Evolutionary conservation across 2,329 filamentous ascomycete genomes (phyloP), one percentile per base, ranked within the genome.

Genomic region (Aspergillus latus): DNA sequence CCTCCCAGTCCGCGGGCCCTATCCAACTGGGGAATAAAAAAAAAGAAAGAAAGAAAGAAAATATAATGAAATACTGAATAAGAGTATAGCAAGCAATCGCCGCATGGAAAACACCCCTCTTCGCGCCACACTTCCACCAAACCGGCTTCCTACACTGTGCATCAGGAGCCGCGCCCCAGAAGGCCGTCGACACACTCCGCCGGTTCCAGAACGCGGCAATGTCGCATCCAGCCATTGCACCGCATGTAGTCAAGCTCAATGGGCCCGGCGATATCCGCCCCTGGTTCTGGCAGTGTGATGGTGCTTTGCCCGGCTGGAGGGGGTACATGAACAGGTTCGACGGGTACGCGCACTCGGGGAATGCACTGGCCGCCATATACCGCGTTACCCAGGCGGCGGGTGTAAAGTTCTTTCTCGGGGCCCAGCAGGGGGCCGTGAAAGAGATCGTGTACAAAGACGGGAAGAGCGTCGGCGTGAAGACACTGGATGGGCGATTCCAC

Each of bases 291-390:
- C 81, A 82, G 59, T 80, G 78, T 43, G 68, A 73, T 5, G 81
- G 81, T 0, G 71, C 76, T 0, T 66, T 84, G 39, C 70, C 74
- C 0, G 79, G 79, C 1, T 87, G 83, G 80, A 76, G 74, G 28
- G 84, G 84, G 6, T 87, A 87, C 65, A 74, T 83, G 42, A 87
- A 87, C 64, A 73, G 72, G 3, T 76, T 81, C 5, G 82, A 80
- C 9, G 82, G 84, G 1, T 85, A 85, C 54, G 82, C 81, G 1
- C 82, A 85, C 57, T 79, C 82, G 0, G 77, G 75, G 0, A 77
- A 84, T 55, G 78, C 83, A 0, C 64, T 85, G 5, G 70, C 70
- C 4, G 78, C 76, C 0, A 72, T 82, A 0, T 80, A 81, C 60
- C 64, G 73, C 1, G 75, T 75, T 0, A 74, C 75, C 1, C 72